Percentiles rank a stretch among this genome's conserved stretches.
Evolutionary conservation across 2,329 filamentous ascomycete species (phyloP).

Genomic region (Microthyrium microscopicum): DNA sequence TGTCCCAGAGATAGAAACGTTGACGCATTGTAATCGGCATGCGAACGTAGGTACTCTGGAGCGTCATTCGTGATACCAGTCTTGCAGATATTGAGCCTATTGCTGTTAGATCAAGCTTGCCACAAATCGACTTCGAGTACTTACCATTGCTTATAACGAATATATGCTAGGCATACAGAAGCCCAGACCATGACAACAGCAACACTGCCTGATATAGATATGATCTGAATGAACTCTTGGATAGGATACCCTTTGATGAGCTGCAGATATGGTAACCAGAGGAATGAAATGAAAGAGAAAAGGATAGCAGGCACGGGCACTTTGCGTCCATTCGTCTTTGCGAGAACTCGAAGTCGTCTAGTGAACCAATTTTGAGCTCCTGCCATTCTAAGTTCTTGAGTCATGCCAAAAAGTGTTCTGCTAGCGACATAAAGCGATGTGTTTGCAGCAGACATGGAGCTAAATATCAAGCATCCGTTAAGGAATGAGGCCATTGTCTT

Average conservation of each 20-base stretch:
- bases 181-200: constrained; percentile 4
- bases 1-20: not conserved
- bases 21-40: too few relatives aligned
- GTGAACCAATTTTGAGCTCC: too few relatives aligned
- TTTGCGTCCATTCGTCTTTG: not conserved
- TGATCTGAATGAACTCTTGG: not conserved
- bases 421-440: constrained; percentile 1
- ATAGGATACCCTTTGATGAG: too few relatives aligned
- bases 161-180: constrained; percentile 1
- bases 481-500: not conserved
- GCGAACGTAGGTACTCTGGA: too few relatives aligned
- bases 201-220: not conserved
- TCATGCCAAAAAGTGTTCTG: not conserved
- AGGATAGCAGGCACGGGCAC: too few relatives aligned
- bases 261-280: too few relatives aligned
- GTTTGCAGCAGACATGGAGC: constrained; percentile 1
- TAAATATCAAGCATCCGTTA: constrained; percentile 1
- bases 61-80: too few relatives aligned
- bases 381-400: too few relatives aligned
- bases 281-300: too few relatives aligned
- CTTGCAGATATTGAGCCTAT: too few relatives aligned
- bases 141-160: constrained; percentile 3
- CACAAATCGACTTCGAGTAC: not conserved
- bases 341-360: too few relatives aligned
- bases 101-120: not conserved